phyloP scores from a whole-genome alignment of 2,329 filamentous ascomycete genomes.

The Hypomyces rosellus region DNA sequence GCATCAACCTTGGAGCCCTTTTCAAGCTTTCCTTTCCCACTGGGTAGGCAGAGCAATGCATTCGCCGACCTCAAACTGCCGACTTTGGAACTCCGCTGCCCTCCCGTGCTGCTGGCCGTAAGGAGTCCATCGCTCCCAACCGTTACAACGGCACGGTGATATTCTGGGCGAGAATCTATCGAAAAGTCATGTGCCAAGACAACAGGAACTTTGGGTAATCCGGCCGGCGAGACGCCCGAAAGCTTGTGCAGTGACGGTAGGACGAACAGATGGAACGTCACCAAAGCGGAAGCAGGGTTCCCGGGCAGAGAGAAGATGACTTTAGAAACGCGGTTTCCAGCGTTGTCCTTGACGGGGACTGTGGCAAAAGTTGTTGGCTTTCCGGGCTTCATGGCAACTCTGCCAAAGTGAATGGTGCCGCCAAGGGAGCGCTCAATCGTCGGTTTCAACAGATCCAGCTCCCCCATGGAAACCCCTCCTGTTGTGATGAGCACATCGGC shows the following conservation, averaged over 20 bases:
- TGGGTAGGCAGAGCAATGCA: conserved; percentile 70
- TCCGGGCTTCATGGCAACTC: conserved; percentile 95
- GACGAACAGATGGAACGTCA: conserved; percentile 92
- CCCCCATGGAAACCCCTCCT: conserved; percentile 95
- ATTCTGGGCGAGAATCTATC: conserved; percentile 78
- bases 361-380: conserved; percentile 98
- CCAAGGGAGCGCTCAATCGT: conserved; percentile 86
- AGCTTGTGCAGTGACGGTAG: conserved; percentile 77
- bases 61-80: conserved; percentile 87
- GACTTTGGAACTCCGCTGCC: conserved; percentile 83
- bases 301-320: conserved; percentile 86
- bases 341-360: conserved; percentile 59
- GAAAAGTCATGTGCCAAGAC: conserved; percentile 64
- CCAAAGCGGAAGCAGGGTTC: conserved; percentile 87
- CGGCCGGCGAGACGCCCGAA: conserved; percentile 59
- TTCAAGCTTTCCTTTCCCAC: conserved; percentile 54
- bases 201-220: conserved; percentile 68
- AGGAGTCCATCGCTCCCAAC: conserved; percentile 61
- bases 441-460: conserved; percentile 92
- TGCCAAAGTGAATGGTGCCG: conserved; percentile 91
- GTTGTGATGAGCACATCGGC: conserved; percentile 85
- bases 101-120: conserved; percentile 74
- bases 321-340: conserved; percentile 54
- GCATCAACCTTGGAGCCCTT: conserved; percentile 71
- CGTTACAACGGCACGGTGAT: conserved; percentile 75